Base-by-base conservation (phyloP, 768 basidiomycete species). In the Tulasnella sp. region DNA sequence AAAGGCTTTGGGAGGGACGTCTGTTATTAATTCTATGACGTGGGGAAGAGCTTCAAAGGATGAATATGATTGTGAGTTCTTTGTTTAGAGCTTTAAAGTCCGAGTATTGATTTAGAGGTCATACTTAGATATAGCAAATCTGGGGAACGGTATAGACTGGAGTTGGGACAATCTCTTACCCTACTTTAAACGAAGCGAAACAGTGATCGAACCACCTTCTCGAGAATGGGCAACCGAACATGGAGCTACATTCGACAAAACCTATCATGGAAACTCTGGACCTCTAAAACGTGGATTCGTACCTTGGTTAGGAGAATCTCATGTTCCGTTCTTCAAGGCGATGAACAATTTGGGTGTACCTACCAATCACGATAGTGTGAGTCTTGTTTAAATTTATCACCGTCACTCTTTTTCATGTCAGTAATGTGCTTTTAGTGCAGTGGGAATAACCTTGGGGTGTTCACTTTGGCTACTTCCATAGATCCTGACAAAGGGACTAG, bases 1-100 rank as follows among this genome's bases (percentile, higher is more conserved):
- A 7, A 55, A 55, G 34, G 33, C 45, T 10, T 29, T 55, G 15
- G 54, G 54, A 12, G 54, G 54, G 16, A 54, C 54, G 16, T 40
- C 35, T n/a, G 33, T 49, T n/a, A 15, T 55, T 10, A 55, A 55
- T 35, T 45, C 46, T 1, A 55, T 55, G 54, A 54, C 54, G 9
- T 44, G 40, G 54, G 54, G 32, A n/a, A 54, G 53, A 33, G 46
- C 44, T 42, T 49, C 48, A 25, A 49, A 49, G 34, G 54, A 55
- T 24, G 54, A 55, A 43, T 55, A 55, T 37, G 53, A 55, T 29
- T 52, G 53, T 55, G 37, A 12, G 50, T 37, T 22, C 22, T 37
- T 2, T 16, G 24, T 41, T 28, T 12, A 34, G 28, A 34, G 9
- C 31, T 48, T 6, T 20, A 19, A 12, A 20, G 13, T 34, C 29